A percentile compares a stretch with the other conserved stretches of the same genome.
Conservation (phyloP, 1,284 basidiomycete genomes). For the Ustilago trichophora region DNA sequence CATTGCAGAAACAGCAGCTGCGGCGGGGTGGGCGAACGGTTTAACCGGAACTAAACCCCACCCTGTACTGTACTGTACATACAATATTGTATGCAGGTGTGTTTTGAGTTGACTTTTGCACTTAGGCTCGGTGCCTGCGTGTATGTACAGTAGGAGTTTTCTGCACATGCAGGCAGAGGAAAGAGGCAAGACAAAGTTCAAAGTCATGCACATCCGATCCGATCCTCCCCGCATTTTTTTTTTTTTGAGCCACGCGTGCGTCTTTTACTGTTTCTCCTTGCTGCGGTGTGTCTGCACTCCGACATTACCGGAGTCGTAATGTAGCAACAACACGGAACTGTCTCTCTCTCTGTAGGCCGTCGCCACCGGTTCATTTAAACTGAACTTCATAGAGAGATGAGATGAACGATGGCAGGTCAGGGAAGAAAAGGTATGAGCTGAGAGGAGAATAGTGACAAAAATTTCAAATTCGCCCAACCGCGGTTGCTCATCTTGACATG, state of each 20-base stretch:
- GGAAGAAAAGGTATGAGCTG: neutral
- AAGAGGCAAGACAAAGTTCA: too few species aligned
- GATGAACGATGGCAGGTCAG: neutral
- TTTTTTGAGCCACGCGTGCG: too few species aligned
- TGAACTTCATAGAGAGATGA: neutral
- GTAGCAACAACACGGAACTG: neutral
- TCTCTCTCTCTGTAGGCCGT: slow-evolving; percentile 8
- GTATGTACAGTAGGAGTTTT: neutral
- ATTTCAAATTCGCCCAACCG: slow-evolving; percentile 4
- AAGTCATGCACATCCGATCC: slow-evolving; percentile 8
- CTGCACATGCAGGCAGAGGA: too few species aligned
- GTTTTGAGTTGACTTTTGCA: too few species aligned
- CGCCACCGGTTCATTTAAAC: too few species aligned
- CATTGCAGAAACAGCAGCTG: neutral
- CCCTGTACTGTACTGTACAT: too few species aligned
- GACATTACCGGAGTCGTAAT: too few species aligned
- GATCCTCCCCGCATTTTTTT: slow-evolving; percentile 18
- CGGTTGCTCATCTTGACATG: neutral
- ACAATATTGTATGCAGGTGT: too few species aligned
- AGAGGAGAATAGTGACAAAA: neutral
- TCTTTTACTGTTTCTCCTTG: too few species aligned
- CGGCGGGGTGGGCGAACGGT: too few species aligned
- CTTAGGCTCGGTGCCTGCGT: too few species aligned
- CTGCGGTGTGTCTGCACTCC: too few species aligned
- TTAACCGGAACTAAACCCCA: slow-evolving; percentile 9